phyloP scores from a whole-genome alignment of 768 basidiomycete species.

The Boletus tylopilopsis region DNA sequence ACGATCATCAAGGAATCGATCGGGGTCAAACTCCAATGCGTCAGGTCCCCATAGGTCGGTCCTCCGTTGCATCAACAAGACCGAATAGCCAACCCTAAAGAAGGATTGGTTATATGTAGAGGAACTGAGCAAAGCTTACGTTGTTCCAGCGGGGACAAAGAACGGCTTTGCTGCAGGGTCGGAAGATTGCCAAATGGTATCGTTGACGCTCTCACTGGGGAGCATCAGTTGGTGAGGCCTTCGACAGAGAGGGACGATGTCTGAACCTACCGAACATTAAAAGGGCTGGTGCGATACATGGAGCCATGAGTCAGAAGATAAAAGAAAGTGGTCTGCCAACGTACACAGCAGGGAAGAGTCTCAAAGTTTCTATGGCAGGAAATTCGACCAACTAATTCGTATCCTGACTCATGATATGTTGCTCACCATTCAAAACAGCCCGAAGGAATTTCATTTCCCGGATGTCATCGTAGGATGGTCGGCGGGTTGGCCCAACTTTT shows the following conservation, averaged over 20 bases:
- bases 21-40: conserved; percentile 36
- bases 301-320: background rate
- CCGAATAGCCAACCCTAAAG: conserved; percentile 25
- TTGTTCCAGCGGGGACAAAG: conserved; percentile 25
- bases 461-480: conserved; percentile 42
- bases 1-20: conserved; percentile 39
- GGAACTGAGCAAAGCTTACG: conserved; percentile 9
- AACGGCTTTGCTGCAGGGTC: conserved; percentile 24
- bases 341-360: conserved; percentile 33
- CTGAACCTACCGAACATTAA: conserved; percentile 29
- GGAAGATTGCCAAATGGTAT: conserved; percentile 25
- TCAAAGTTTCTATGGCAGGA: conserved; percentile 29
- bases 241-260: background rate
- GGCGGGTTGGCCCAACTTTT: conserved; percentile 32
- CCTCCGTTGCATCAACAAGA: conserved; percentile 36
- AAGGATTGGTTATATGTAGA: background rate
- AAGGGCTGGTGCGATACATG: conserved; percentile 22
- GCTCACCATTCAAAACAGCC: conserved; percentile 42
- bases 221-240: background rate
- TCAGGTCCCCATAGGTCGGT: conserved; percentile 38
- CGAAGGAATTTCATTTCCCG: conserved; percentile 41
- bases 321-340: background rate
- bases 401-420: background rate
- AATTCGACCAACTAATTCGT: background rate
- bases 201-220: conserved; percentile 18